Percentiles rank a stretch among this genome's conserved stretches.
Evolutionary conservation across 495 filamentous ascomycete genomes (phyloP).

Genomic region (Aspergillus hancockii): DNA sequence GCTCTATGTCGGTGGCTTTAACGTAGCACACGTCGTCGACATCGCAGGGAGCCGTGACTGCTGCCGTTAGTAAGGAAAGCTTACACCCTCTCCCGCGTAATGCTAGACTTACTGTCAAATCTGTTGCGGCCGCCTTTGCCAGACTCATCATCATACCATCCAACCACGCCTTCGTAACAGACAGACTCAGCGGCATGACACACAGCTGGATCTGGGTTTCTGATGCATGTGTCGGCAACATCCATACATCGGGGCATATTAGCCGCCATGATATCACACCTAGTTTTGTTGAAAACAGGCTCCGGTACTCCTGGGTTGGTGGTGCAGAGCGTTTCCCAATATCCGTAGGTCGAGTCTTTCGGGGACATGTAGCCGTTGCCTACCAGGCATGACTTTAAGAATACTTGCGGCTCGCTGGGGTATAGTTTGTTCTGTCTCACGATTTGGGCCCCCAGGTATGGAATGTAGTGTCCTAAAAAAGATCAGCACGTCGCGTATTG

Average conservation of each 20-base stretch:
- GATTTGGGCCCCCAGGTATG: slow-evolving; percentile 36
- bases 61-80: neutral
- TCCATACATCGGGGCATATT: slow-evolving; percentile 46
- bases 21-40: slow-evolving; percentile 42
- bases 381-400: slow-evolving; percentile 38
- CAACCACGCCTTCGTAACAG: slow-evolving; percentile 34
- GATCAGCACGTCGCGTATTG: slow-evolving; percentile 8
- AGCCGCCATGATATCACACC: slow-evolving; percentile 44
- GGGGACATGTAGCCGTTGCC: slow-evolving; percentile 43
- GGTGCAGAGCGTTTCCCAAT: slow-evolving; percentile 48
- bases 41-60: slow-evolving; percentile 38
- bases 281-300: slow-evolving; percentile 44
- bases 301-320: slow-evolving; percentile 39
- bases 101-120: slow-evolving; percentile 38
- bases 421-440: slow-evolving; percentile 36
- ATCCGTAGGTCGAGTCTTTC: slow-evolving; percentile 34
- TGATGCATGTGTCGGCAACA: slow-evolving; percentile 30
- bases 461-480: slow-evolving; percentile 39
- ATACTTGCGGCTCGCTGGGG: slow-evolving; percentile 28
- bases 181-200: slow-evolving; percentile 29
- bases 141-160: slow-evolving; percentile 38
- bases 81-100: neutral
- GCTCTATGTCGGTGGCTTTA: slow-evolving; percentile 24
- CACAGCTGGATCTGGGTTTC: slow-evolving; percentile 29
- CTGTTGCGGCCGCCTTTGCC: slow-evolving; percentile 37